phyloP scores from a whole-genome alignment of 2,329 filamentous ascomycete genomes.

The Ceratocystiopsis sp. region DNA sequence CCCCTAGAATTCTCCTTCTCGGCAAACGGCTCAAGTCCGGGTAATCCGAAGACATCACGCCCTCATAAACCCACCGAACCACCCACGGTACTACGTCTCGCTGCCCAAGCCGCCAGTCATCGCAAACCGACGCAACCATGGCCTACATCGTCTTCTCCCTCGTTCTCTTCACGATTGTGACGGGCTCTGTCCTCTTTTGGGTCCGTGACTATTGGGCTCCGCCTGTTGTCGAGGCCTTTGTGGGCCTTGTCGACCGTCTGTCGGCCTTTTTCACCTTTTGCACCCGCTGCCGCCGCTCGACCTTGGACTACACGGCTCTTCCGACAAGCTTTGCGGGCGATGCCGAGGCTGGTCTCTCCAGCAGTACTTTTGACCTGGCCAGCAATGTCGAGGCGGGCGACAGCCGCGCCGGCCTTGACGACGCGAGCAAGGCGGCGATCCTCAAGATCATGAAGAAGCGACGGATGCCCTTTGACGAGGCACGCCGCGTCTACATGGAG shows the following conservation, averaged over 20 bases:
- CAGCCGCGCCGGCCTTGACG: slow-evolving; percentile 63
- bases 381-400: slow-evolving; percentile 71
- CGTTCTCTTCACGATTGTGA: slow-evolving; percentile 52
- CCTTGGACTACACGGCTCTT: slow-evolving; percentile 59
- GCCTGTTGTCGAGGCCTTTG: slow-evolving; percentile 36
- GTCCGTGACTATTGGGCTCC: slow-evolving; percentile 65
- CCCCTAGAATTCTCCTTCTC: no score
- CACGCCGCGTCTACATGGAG: slow-evolving; percentile 71
- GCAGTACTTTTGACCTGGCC: slow-evolving; percentile 64
- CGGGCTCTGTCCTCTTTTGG: slow-evolving; percentile 62
- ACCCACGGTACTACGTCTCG: no score
- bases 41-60: no score
- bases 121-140: no score
- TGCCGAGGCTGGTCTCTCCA: slow-evolving; percentile 74
- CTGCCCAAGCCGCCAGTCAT: no score
- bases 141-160: slow-evolving; percentile 62
- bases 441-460: slow-evolving; percentile 79
- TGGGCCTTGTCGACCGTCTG: slow-evolving; percentile 27
- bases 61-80: no score
- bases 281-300: slow-evolving; percentile 11
- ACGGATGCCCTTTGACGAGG: slow-evolving; percentile 77
- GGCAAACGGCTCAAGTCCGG: no score
- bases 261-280: slow-evolving; percentile 34
- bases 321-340: slow-evolving; percentile 74
- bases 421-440: slow-evolving; percentile 63